phyloP scores from a whole-genome alignment of 306 rosid species.

The Vicia sativa region DNA sequence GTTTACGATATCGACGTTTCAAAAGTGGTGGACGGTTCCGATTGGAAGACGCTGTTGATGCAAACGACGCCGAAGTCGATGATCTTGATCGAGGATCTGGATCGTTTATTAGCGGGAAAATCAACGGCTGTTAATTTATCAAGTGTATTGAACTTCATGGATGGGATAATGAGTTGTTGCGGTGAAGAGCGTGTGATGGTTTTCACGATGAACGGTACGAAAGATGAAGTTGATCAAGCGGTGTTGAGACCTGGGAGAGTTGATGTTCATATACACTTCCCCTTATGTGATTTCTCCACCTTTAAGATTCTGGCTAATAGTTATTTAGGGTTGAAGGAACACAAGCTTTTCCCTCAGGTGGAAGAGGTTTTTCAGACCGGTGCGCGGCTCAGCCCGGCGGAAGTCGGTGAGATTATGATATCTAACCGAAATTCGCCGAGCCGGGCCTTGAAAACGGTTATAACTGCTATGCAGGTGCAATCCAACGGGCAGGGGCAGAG shows the following conservation, averaged over 20 bases:
- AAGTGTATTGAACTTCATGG: constrained; percentile 84
- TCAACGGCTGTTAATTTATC: constrained; percentile 52
- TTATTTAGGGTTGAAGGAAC: constrained; percentile 84
- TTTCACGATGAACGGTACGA: constrained; percentile 66
- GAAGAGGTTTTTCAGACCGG: constrained; percentile 81
- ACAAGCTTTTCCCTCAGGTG: constrained; percentile 83
- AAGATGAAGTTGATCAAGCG: constrained; percentile 60
- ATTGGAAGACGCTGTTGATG: constrained; percentile 57
- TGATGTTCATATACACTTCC: constrained; percentile 83
- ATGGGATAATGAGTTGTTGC: constrained; percentile 69
- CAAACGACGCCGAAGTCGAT: constrained; percentile 72
- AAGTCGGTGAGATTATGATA: constrained; percentile 85
- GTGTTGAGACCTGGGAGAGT: constrained; percentile 81
- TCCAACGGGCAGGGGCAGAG: constrained; percentile 42
- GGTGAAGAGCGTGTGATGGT: constrained; percentile 90
- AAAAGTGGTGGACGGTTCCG: constrained; percentile 57
- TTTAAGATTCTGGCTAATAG: constrained; percentile 70
- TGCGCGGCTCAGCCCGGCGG: constrained; percentile 74
- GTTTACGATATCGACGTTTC: constrained; percentile 75
- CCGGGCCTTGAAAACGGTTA: constrained; percentile 83
- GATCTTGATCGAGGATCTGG: constrained; percentile 82
- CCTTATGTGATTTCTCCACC: constrained; percentile 79
- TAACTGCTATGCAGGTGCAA: constrained; percentile 78
- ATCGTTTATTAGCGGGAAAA: constrained; percentile 51
- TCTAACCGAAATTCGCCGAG: constrained; percentile 81